Evolutionary conservation across 169 alveolate species (phyloP), one percentile per base, ranked within the genome.

Genomic region (Babesia bovis): DNA sequence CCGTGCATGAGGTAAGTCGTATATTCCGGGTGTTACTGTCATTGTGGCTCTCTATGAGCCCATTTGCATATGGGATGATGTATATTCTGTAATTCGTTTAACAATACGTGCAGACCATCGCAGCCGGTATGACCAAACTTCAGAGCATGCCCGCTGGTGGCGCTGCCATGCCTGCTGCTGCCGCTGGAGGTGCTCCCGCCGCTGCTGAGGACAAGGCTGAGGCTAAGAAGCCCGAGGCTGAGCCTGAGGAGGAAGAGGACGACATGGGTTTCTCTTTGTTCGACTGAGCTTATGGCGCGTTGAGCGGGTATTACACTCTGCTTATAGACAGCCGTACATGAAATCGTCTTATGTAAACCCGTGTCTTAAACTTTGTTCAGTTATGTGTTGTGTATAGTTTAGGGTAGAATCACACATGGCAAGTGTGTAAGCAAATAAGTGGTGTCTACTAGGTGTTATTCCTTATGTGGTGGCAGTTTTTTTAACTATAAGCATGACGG

Each of bases 221-320:
- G 69, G 47, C 85, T 50, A 83, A 83, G 63, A 84, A 85, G 82
- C 75, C 82, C 51, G 93, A 77, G 59, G 83, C 83, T 32, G 87
- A 81, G 76, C 85, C 85, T 26, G 92, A 85, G 38, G 92, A 85
- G 57, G 93, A 87, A 69, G 93, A 87, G 63, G 93, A 87, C 58
- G 93, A 87, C 73, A 81, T 87, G 87, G 93, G 93, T 53, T 87
- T 87, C 85, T 87, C 93, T 7, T 83, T 87, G 28, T 87, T 87
- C 41, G 93, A 87, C 85, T 87, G 68, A 84, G 61, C 50, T 26
- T 12, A 13, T 4, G 28, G 36, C 21, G 26, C 1, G 52, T 17
- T 26, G 5, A 25, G 7, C 10, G 17, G 25, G 58, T 6, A 15
- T 21, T 28, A 36, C 33, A 21, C n/a, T 30, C 28, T 67, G 17